Conservation (phyloP, 2,329 filamentous ascomycete species). For the Diaporthe caulivora region DNA sequence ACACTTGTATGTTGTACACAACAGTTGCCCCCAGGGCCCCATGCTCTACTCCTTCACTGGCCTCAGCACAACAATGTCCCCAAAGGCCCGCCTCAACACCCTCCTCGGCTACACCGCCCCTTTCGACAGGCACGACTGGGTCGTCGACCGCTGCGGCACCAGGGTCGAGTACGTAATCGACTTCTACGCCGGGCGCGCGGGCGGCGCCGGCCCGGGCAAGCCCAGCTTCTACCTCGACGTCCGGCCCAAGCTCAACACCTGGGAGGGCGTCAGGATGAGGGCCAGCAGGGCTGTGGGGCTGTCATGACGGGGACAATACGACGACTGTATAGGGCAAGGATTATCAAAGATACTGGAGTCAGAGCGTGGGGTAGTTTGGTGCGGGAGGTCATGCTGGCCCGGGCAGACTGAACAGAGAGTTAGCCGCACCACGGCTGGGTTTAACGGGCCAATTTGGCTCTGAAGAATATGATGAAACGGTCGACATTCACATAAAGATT, state of each 20-base stretch:
- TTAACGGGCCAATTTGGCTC: neutral
- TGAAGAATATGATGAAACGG: neutral
- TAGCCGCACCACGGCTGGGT: neutral
- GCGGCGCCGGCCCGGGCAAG: slow-evolving; percentile 53
- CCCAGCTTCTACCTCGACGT: slow-evolving; percentile 77
- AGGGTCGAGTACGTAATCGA: slow-evolving; percentile 96
- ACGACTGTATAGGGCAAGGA: too few species aligned
- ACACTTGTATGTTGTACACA: neutral
- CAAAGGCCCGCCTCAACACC: slow-evolving; percentile 85
- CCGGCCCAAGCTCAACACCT: slow-evolving; percentile 75
- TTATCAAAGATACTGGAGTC: too few species aligned
- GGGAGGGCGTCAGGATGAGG: slow-evolving; percentile 78
- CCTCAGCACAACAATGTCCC: slow-evolving; percentile 76
- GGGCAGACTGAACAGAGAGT: neutral
- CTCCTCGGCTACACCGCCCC: slow-evolving; percentile 89
- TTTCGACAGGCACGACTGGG: slow-evolving; percentile 98
- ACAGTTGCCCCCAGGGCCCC: slow-evolving; percentile 77
- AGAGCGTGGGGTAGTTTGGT: too few species aligned
- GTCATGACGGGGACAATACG: slow-evolving; percentile 48
- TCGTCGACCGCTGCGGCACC: slow-evolving; percentile 89
- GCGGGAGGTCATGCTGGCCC: too few species aligned
- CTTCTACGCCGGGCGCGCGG: slow-evolving; percentile 84
- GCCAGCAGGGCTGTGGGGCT: slow-evolving; percentile 63
- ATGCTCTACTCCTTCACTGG: slow-evolving; percentile 88
- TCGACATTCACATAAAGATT: neutral